Percentiles rank a stretch among this genome's conserved stretches.
These are phyloP conservation scores for Plasmodium relictum DNA, from an alignment of 169 alveolate species.

Conservation along the genomic window DNA sequence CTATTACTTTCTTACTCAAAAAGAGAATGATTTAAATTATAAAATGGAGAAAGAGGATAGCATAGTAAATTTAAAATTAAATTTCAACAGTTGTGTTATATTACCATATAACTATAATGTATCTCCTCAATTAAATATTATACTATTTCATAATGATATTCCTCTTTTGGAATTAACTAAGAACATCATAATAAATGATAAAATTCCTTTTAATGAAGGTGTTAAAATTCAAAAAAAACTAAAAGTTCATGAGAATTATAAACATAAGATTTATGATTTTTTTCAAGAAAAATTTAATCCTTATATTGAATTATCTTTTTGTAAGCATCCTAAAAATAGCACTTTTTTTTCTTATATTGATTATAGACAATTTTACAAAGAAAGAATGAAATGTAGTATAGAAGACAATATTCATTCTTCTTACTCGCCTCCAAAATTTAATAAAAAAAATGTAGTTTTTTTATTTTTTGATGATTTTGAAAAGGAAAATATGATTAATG, in stretches of 20 bases:
- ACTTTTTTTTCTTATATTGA: conserved; percentile 9
- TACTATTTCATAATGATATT: conserved; percentile 40
- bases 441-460: conserved; percentile 14
- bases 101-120: conserved; percentile 50
- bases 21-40: neutral
- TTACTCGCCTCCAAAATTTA: conserved; percentile 57
- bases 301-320: conserved; percentile 38
- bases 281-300: conserved; percentile 17
- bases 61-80: conserved; percentile 22
- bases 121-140: conserved; percentile 17
- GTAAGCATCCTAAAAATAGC: conserved; percentile 55
- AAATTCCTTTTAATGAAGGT: conserved; percentile 44
- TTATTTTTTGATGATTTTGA: conserved; percentile 38
- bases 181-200: conserved; percentile 16
- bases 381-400: conserved; percentile 20
- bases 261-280: neutral
- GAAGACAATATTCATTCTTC: conserved; percentile 18
- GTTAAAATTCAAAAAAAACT: conserved; percentile 16
- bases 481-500: neutral
- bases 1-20: neutral
- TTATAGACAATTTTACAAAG: conserved; percentile 30
- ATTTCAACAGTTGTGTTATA: conserved; percentile 31
- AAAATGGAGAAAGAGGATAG: conserved; percentile 13
- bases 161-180: conserved; percentile 30
- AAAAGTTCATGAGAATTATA: neutral